Base-by-base conservation (phyloP, 768 basidiomycete species). In the Podaxis sp. region DNA sequence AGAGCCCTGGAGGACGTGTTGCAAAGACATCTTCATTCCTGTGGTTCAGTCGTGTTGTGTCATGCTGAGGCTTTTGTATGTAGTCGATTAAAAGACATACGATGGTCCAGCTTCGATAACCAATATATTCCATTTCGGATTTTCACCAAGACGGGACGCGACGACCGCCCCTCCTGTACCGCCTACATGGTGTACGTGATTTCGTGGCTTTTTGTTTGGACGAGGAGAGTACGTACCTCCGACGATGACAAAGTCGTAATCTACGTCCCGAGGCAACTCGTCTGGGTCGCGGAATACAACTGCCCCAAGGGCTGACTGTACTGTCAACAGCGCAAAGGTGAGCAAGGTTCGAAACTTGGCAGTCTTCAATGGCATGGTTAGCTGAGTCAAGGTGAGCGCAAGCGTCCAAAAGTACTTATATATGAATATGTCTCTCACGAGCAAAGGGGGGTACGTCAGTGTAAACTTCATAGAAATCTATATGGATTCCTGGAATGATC, bases 51-150 rank as follows among this genome's bases (percentile, higher is more conserved):
- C 4, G 17, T 9, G 17, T 43, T 43, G 41, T 43, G 12, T 13
- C 17, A 17, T 46, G 7, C 43, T 46, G 3, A 7, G 15, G 41
- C 2, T 19, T n/a, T 7, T 46, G 40, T 41, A 33, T 41, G n/a
- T 7, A 40, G 54, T 1, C 4, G 19, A 9, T 13, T 46, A 11
- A 15, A 15, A 19, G 11, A 56, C 61, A n/a, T 50, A 62, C 61
- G 61, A 55, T 9, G 41, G 66, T 50, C 65, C 65, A 4, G 61
- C 65, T 58, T 65, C 65, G n/a, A 65, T 65, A 36, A 65, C 57
- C n/a, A 65, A 24, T 9, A 65, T 43, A 15, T 59, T 63, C 55
- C 58, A 63, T 2, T 56, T 50, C 2, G 52, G 52, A 51, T 65
- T 65, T 24, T 59, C 61, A 3, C 55, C 47, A 13, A 65, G 61